These are phyloP conservation scores for Rhodotorula sphaerocarpa DNA, from an alignment of 768 basidiomycete species.

Conservation along the genomic window DNA sequence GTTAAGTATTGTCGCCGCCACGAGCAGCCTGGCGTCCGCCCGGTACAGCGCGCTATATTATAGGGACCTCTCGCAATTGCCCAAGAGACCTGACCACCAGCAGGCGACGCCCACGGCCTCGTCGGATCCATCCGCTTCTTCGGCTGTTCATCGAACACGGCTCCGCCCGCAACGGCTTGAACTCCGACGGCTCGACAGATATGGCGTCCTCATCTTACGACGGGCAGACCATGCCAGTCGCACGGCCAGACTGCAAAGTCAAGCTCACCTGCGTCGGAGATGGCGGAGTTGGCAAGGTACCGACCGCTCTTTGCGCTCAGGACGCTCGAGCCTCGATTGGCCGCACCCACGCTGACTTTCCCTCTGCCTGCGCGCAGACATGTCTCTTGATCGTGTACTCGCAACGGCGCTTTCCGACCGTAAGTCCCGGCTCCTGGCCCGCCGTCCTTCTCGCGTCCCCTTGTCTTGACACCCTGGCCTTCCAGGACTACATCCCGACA, in stretches of 20 bases:
- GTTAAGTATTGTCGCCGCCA: too few relatives aligned
- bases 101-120: too few relatives aligned
- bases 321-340: neutral
- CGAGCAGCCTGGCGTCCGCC: too few relatives aligned
- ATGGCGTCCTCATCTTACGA: too few relatives aligned
- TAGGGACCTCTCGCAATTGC: too few relatives aligned
- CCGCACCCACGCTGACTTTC: neutral
- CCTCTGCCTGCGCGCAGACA: slow-evolving; percentile 48
- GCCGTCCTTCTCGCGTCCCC: neutral
- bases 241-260: slow-evolving; percentile 25
- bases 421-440: slow-evolving; percentile 39
- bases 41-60: too few relatives aligned
- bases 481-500: slow-evolving; percentile 79
- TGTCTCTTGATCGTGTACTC: slow-evolving; percentile 91
- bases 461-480: neutral
- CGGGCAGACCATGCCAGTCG: neutral
- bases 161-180: too few relatives aligned
- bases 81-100: too few relatives aligned
- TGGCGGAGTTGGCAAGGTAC: slow-evolving; percentile 41
- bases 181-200: too few relatives aligned
- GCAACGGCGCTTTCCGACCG: slow-evolving; percentile 89
- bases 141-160: too few relatives aligned
- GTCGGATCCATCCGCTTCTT: too few relatives aligned
- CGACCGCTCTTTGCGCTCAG: neutral
- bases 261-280: slow-evolving; percentile 36